Evolutionary conservation across 176 grass and related monocot genomes (phyloP).

Genomic region (Musa acuminata): DNA sequence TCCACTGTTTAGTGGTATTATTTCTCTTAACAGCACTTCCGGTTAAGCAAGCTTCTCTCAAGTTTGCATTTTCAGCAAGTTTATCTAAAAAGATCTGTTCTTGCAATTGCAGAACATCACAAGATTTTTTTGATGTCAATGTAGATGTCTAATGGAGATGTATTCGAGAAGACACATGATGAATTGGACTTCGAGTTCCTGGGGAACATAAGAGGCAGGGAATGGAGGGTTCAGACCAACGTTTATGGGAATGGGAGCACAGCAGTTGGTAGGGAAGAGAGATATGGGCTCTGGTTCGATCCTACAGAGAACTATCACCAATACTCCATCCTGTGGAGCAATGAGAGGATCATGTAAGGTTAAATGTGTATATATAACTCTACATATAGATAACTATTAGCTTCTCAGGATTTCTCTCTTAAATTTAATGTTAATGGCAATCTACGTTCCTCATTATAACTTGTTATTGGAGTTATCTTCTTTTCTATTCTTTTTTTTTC

Average conservation of each 20-base stretch:
- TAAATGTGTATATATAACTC: no score
- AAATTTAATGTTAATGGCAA: neutral
- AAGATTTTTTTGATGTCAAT: constrained; percentile 7
- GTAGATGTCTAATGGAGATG: constrained; percentile 88
- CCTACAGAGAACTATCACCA: constrained; percentile 63
- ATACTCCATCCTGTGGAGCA: constrained; percentile 75
- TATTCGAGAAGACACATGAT: constrained; percentile 81
- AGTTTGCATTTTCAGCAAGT: neutral
- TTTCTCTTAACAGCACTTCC: neutral
- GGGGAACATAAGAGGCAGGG: constrained; percentile 52
- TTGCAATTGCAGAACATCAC: neutral
- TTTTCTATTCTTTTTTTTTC: neutral
- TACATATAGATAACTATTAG: neutral
- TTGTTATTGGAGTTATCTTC: no score
- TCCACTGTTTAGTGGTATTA: neutral
- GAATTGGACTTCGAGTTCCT: constrained; percentile 97
- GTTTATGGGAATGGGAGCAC: constrained; percentile 88
- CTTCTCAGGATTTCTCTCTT: neutral
- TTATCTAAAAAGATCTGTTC: constrained; percentile 2
- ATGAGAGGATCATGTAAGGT: constrained; percentile 51
- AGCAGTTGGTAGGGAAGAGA: constrained; percentile 55
- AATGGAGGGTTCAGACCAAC: constrained; percentile 89
- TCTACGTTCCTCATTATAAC: neutral
- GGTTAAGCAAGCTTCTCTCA: neutral
- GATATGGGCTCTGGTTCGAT: constrained; percentile 77